These are phyloP conservation scores for Fusarium metavorans DNA, from an alignment of 2,329 filamentous ascomycete species.

Conservation along the genomic window DNA sequence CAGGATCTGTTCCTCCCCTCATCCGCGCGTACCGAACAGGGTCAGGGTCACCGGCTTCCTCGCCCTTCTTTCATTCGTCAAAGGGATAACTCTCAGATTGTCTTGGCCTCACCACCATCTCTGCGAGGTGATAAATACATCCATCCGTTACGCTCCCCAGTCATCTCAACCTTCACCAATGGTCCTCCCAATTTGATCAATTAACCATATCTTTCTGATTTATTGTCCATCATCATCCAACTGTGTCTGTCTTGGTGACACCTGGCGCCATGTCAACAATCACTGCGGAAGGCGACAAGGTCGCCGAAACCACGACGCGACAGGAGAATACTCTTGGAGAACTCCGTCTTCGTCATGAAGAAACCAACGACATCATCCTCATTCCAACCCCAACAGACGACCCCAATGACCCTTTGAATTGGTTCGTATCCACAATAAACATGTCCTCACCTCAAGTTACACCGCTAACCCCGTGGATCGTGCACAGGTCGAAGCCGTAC, in stretches of 20 bases:
- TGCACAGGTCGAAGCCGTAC: slow-evolving; percentile 48
- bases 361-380: slow-evolving; percentile 59
- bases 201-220: neutral
- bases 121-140: neutral
- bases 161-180: neutral
- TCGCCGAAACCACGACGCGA: neutral
- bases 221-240: neutral
- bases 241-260: neutral
- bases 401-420: slow-evolving; percentile 62
- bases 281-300: neutral
- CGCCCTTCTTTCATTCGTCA: neutral
- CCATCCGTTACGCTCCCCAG: neutral
- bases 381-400: slow-evolving; percentile 60
- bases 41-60: neutral
- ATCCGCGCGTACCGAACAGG: neutral
- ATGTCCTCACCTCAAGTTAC: neutral
- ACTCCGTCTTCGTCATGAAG: slow-evolving; percentile 25
- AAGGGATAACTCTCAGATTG: neutral
- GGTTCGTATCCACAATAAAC: slow-evolving; percentile 3
- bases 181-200: neutral
- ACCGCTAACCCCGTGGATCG: neutral
- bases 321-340: slow-evolving; percentile 21
- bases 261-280: neutral
- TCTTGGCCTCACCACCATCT: neutral
- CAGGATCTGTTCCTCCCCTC: neutral